Evolutionary conservation across 257 asterid species (phyloP).

Genomic region (Linderniella brevidens): DNA sequence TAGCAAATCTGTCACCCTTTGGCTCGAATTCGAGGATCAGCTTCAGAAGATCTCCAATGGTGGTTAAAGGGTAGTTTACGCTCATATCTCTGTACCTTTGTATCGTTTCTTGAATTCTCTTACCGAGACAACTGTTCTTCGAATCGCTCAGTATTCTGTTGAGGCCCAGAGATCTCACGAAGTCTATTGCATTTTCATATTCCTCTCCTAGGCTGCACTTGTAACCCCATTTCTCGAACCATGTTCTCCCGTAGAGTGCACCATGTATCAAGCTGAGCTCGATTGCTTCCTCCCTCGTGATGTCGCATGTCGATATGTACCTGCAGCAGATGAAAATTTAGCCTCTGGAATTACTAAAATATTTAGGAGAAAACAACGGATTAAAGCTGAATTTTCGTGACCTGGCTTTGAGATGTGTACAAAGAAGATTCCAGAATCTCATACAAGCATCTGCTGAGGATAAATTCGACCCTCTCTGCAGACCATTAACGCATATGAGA

Average conservation of each 20-base stretch:
- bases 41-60: conserved; percentile 37
- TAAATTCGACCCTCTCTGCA: conserved; percentile 18
- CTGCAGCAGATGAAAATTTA: conserved; percentile 16
- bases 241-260: conserved; percentile 30
- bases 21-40: conserved; percentile 32
- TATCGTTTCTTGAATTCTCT: conserved; percentile 25
- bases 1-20: conserved; percentile 9
- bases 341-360: background rate
- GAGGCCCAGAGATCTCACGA: conserved; percentile 30
- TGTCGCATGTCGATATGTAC: conserved; percentile 33
- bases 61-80: conserved; percentile 21
- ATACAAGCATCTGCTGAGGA: conserved; percentile 27
- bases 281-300: conserved; percentile 20
- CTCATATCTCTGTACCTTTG: conserved; percentile 27
- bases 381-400: conserved; percentile 5
- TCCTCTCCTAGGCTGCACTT: conserved; percentile 27
- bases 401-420: conserved; percentile 50
- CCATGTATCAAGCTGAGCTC: conserved; percentile 40
- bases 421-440: conserved; percentile 71
- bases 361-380: conserved; percentile 2
- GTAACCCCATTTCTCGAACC: conserved; percentile 67
- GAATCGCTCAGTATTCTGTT: conserved; percentile 24
- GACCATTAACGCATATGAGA: conserved; percentile 38
- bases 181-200: conserved; percentile 20
- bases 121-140: conserved; percentile 16